Evolutionary conservation across 768 basidiomycete genomes (phyloP), one percentile per base, ranked within the genome.

Genomic region (Lactarius vividus): DNA sequence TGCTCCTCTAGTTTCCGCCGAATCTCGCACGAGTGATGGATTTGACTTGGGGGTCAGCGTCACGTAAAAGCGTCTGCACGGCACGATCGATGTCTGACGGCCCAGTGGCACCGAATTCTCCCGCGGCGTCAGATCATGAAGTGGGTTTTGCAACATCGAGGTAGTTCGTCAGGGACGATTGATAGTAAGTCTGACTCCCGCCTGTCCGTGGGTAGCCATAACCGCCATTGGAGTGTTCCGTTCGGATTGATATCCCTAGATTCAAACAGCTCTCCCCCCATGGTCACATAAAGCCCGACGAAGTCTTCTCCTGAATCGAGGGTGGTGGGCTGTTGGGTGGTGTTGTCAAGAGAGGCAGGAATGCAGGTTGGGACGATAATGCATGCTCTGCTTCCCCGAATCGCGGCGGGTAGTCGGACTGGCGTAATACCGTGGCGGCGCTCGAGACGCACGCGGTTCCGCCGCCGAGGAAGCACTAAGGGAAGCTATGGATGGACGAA

Each of bases 1-100:
- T 82, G 83, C 66, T 86, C 86, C 77, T 98, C 96, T 39, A 99
- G 80, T 72, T 87, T 85, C 63, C 87, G 82, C 42, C 96, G 84
- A 59, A 99, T 88, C 71, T 89, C 91, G 71, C 95, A 87, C 80
- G 31, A 33, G 31, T 33, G 31, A 33, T 33, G 31, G 31, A 9
- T 33, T 33, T 33, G 31, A 33, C 31, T 33, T 9, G 31, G 64
- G 97, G 81, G 77, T 98, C 94, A 0, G 94, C 93, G 16, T 80
- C 77, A 18, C 83, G 83, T 61, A 98, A 79, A 46, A 97, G 82
- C 16, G 86, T 82, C 68, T 89, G 83, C 3, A 96, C 89, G 1
- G 87, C 84, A 18, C 79, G 80, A 53, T 93, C 90, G n/a, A 95
- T 80, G 33, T 93, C 91, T 0, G 82, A 82, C 0, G 91, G 92